Evolutionary conservation across 495 filamentous ascomycete species (phyloP).

Genomic region (Clavariopsis aquatica): DNA sequence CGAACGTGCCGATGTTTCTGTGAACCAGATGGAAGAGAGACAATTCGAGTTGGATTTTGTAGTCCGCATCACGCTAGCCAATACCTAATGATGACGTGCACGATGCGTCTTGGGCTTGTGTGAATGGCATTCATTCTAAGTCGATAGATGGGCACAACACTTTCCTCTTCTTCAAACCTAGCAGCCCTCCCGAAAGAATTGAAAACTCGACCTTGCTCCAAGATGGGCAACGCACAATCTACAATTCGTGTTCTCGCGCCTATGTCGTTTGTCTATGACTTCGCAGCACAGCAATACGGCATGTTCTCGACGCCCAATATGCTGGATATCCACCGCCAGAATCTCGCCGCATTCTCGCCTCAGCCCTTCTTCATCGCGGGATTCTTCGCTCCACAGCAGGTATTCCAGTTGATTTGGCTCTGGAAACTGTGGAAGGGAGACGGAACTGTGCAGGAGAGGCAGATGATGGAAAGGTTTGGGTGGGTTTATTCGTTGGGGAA

Average conservation of each 20-base stretch:
- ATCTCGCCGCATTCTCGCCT: slow-evolving; percentile 55
- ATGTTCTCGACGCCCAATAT: slow-evolving; percentile 52
- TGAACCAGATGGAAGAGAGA: too few species aligned
- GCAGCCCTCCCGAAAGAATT: too few species aligned
- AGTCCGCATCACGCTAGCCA: too few species aligned
- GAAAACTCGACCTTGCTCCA: not conserved
- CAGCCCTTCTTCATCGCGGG: slow-evolving; percentile 56
- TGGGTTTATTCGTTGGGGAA: slow-evolving; percentile 55
- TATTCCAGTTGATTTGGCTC: slow-evolving; percentile 55
- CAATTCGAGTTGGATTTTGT: too few species aligned
- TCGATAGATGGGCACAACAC: too few species aligned
- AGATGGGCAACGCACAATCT: slow-evolving; percentile 41
- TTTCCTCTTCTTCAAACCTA: too few species aligned
- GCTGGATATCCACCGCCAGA: slow-evolving; percentile 53
- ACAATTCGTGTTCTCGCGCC: slow-evolving; percentile 47
- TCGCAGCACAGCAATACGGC: slow-evolving; percentile 53
- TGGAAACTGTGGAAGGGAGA: slow-evolving; percentile 50
- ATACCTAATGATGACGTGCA: slow-evolving; percentile 17
- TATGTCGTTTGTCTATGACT: slow-evolving; percentile 52
- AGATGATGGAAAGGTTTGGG: slow-evolving; percentile 49
- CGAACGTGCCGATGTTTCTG: too few species aligned
- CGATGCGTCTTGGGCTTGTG: slow-evolving; percentile 12
- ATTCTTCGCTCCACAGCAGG: slow-evolving; percentile 59
- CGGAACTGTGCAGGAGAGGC: slow-evolving; percentile 40
- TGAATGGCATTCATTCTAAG: not conserved